Percentiles rank a stretch among this genome's conserved stretches.
phyloP scores from a whole-genome alignment of 352 stramenopile genomes.

The Phytophthora capsici region DNA sequence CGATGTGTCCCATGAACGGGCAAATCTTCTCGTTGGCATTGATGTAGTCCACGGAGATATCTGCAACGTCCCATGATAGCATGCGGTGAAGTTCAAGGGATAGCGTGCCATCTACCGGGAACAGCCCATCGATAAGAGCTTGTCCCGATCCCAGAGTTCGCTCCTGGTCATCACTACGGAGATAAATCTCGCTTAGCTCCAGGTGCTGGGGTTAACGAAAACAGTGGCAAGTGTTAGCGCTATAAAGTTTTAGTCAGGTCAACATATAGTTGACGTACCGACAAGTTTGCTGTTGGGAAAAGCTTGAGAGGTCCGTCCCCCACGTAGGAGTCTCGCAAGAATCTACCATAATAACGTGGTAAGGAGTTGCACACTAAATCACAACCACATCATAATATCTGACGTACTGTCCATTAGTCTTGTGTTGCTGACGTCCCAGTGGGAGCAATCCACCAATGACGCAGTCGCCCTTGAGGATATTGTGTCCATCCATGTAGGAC shows the following conservation, averaged over 20 bases:
- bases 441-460: conserved; percentile 75
- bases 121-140: conserved; percentile 79
- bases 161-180: conserved; percentile 88
- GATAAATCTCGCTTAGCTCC: conserved; percentile 61
- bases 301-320: conserved; percentile 74
- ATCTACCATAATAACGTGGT: conserved; percentile 32
- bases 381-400: neutral
- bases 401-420: conserved; percentile 67
- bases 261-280: conserved; percentile 35
- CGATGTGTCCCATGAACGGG: conserved; percentile 76
- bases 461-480: conserved; percentile 81
- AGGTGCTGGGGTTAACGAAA: conserved; percentile 37
- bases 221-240: neutral
- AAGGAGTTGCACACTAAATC: neutral
- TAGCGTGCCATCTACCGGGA: conserved; percentile 61
- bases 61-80: conserved; percentile 78
- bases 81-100: conserved; percentile 63
- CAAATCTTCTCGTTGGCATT: conserved; percentile 82
- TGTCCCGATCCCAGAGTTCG: conserved; percentile 85
- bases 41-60: conserved; percentile 84
- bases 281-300: conserved; percentile 69
- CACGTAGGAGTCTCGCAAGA: conserved; percentile 77
- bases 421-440: conserved; percentile 81
- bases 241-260: no score
- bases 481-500: conserved; percentile 74